Evolutionary conservation across 257 asterid species (phyloP).

Genomic region (Coffea eugenioides): DNA sequence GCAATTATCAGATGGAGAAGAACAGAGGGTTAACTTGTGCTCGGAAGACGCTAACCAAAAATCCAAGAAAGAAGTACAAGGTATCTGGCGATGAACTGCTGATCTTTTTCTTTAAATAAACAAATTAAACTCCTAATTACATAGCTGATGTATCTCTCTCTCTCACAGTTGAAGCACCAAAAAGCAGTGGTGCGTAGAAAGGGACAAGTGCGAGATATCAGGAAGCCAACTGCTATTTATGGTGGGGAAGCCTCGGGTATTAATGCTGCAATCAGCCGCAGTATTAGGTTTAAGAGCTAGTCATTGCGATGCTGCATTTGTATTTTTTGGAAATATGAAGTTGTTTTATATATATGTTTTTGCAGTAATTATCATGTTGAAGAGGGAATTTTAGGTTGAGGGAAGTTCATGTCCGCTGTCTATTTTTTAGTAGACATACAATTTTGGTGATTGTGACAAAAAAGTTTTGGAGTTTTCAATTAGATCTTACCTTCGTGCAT

Average conservation of each 20-base stretch:
- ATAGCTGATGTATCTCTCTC: background rate
- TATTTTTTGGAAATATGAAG: background rate
- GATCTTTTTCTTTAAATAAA: background rate
- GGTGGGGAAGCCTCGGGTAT: conserved; percentile 92
- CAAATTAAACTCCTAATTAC: background rate
- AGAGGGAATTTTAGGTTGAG: background rate
- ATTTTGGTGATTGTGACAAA: background rate
- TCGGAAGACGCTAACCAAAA: conserved; percentile 71
- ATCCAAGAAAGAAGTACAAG: conserved; percentile 92
- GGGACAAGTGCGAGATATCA: conserved; percentile 69
- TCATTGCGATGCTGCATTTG: conserved; percentile 9
- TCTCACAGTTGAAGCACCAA: conserved; percentile 61
- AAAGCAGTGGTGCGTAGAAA: conserved; percentile 51
- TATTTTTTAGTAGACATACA: background rate
- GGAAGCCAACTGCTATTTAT: conserved; percentile 57
- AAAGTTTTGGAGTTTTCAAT: background rate
- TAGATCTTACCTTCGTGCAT: background rate
- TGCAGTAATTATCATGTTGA: background rate
- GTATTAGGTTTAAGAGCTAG: conserved; percentile 61
- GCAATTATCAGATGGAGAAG: conserved; percentile 61
- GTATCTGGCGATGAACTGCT: conserved; percentile 31
- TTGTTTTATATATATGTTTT: background rate
- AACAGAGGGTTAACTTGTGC: conserved; percentile 89
- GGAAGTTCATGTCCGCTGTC: background rate
- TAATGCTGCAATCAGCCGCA: conserved; percentile 56